A percentile compares a stretch with the other conserved stretches of the same genome.
Conservation (phyloP, 106 monocot species). For the Iris macrosiphon region DNA sequence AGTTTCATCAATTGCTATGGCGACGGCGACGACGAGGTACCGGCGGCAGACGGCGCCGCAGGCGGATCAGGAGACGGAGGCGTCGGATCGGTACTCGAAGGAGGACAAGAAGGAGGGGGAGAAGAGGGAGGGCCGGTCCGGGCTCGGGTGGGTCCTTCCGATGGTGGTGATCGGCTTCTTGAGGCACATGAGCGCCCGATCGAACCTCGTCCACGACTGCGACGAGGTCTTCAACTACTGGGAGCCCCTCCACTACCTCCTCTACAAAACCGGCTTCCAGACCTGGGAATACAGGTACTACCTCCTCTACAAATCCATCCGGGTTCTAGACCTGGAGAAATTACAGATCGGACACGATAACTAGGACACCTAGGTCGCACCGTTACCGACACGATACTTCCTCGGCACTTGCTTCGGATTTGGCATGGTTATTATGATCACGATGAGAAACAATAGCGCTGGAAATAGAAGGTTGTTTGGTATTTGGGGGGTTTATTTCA, state of each 20-base stretch:
- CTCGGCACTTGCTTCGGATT: no score
- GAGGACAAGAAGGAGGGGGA: slow-evolving; percentile 34
- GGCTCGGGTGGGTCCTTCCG: slow-evolving; percentile 58
- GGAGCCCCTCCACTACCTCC: slow-evolving; percentile 93
- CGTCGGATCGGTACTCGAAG: slow-evolving; percentile 44
- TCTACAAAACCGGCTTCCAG: slow-evolving; percentile 97
- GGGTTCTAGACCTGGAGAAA: no score
- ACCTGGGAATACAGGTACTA: slow-evolving; percentile 94
- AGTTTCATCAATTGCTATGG: slow-evolving; percentile 12
- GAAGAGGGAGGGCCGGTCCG: slow-evolving; percentile 23
- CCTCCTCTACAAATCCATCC: not conserved
- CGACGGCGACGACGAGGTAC: slow-evolving; percentile 40
- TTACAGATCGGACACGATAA: no score
- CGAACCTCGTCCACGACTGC: slow-evolving; percentile 96
- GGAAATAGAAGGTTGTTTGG: no score
- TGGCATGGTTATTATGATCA: no score
- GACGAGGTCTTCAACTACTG: slow-evolving; percentile 99
- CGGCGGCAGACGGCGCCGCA: slow-evolving; percentile 26
- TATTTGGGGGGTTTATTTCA: no score
- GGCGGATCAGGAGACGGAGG: not conserved
- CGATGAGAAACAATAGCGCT: no score
- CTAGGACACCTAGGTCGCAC: no score
- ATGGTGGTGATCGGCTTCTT: slow-evolving; percentile 51
- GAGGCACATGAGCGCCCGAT: slow-evolving; percentile 90
- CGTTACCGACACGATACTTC: no score